phyloP scores from a whole-genome alignment of 257 asterid genomes.

The Solanum ossicruentum region DNA sequence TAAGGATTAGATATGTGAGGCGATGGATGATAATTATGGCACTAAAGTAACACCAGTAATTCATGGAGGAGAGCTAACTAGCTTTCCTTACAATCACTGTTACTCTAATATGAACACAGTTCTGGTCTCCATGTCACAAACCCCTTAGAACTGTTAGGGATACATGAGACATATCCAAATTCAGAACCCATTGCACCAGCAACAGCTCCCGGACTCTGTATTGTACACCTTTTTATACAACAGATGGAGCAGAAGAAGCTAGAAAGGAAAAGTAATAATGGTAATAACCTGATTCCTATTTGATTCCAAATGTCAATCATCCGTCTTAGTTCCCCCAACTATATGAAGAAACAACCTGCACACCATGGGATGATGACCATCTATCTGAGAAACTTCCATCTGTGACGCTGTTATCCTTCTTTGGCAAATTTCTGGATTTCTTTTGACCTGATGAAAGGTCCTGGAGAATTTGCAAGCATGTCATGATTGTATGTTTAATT shows the following conservation, averaged over 20 bases:
- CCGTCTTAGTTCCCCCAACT: conserved; percentile 38
- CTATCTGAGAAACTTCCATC: conserved; percentile 78
- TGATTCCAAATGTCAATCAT: conserved; percentile 20
- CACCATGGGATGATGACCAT: conserved; percentile 72
- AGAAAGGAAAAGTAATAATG: background rate
- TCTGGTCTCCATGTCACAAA: background rate
- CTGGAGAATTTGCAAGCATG: conserved; percentile 25
- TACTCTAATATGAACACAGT: background rate
- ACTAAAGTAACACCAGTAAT: background rate
- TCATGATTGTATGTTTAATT: background rate
- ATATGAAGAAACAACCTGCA: conserved; percentile 67
- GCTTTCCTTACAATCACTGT: background rate
- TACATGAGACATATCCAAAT: background rate
- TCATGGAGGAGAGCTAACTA: background rate
- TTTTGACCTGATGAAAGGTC: conserved; percentile 49
- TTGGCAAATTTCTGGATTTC: conserved; percentile 33
- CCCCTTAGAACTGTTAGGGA: background rate
- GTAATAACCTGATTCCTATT: background rate
- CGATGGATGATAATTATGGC: background rate
- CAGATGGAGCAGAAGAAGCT: background rate
- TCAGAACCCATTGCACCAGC: background rate
- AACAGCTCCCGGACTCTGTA: background rate
- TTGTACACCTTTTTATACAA: background rate
- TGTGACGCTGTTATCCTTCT: conserved; percentile 48
- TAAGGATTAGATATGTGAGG: background rate